Evolutionary conservation across 176 grass and related monocot species (phyloP).

Genomic region (Tillandsia leiboldiana): DNA sequence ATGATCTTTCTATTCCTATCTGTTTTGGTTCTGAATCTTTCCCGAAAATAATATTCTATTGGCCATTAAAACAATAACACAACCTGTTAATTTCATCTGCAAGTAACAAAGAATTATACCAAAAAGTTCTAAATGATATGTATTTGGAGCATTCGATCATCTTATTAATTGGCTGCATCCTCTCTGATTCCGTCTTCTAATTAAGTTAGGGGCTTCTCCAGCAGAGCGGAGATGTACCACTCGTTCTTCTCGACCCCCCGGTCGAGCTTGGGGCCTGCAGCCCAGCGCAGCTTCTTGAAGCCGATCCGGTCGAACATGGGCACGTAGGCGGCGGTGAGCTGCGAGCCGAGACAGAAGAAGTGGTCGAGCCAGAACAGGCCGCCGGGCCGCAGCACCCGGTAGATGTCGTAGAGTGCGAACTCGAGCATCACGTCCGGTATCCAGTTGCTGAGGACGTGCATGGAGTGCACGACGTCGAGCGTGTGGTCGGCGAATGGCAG

Average conservation of each 20-base stretch:
- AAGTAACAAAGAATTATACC: no score
- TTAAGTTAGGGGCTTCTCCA: slow-evolving; percentile 39
- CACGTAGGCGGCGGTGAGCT: slow-evolving; percentile 26
- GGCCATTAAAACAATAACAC: no score
- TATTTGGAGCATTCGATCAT: no score
- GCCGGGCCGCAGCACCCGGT: slow-evolving; percentile 35
- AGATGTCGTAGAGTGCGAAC: slow-evolving; percentile 36
- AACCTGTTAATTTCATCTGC: no score
- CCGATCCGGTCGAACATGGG: slow-evolving; percentile 27
- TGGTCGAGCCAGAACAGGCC: slow-evolving; percentile 47
- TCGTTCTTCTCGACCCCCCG: slow-evolving; percentile 30
- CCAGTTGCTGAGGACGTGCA: slow-evolving; percentile 35
- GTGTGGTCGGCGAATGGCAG: slow-evolving; percentile 20
- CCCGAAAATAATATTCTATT: no score
- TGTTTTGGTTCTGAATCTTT: no score
- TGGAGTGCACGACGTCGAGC: slow-evolving; percentile 39
- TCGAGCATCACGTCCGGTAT: slow-evolving; percentile 31
- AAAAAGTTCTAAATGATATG: no score
- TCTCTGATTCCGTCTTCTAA: no score
- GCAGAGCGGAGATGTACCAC: slow-evolving; percentile 44
- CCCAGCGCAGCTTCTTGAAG: slow-evolving; percentile 42
- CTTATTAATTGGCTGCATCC: no score
- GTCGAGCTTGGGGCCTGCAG: slow-evolving; percentile 36
- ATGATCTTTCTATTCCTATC: no score
- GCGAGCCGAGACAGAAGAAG: slow-evolving; percentile 32